These are phyloP conservation scores for Dimocarpus longan DNA, from an alignment of 345 rosid genomes.

Conservation along the genomic window DNA sequence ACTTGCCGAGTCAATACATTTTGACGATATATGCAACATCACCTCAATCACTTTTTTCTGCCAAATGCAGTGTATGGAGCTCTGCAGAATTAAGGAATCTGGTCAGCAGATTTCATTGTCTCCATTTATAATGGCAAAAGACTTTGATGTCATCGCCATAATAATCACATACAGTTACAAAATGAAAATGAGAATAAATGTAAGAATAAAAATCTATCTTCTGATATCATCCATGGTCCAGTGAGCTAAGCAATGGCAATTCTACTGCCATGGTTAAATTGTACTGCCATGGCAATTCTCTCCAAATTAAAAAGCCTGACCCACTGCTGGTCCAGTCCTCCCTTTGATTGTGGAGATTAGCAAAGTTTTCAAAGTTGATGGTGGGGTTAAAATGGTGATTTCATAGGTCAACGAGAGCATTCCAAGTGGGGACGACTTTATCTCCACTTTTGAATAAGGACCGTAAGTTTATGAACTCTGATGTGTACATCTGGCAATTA, in stretches of 20 bases:
- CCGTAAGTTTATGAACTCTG: no score
- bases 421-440: background rate
- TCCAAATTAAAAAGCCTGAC: no score
- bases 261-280: background rate
- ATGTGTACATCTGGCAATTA: background rate
- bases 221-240: background rate
- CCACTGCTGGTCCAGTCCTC: no score
- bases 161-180: no score
- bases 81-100: background rate
- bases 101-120: background rate
- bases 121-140: background rate
- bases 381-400: slow-evolving; percentile 6
- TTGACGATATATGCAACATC: background rate
- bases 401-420: background rate
- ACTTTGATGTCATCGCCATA: background rate
- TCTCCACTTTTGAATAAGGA: background rate
- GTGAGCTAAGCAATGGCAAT: background rate
- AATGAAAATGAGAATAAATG: no score
- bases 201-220: no score
- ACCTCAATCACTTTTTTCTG: background rate
- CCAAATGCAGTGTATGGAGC: slow-evolving; percentile 5
- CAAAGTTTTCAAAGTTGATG: background rate
- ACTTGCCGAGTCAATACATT: background rate
- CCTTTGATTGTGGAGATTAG: background rate
- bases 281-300: no score